Conservation (phyloP, 2,329 filamentous ascomycete species). For the Corynespora cassiicola region DNA sequence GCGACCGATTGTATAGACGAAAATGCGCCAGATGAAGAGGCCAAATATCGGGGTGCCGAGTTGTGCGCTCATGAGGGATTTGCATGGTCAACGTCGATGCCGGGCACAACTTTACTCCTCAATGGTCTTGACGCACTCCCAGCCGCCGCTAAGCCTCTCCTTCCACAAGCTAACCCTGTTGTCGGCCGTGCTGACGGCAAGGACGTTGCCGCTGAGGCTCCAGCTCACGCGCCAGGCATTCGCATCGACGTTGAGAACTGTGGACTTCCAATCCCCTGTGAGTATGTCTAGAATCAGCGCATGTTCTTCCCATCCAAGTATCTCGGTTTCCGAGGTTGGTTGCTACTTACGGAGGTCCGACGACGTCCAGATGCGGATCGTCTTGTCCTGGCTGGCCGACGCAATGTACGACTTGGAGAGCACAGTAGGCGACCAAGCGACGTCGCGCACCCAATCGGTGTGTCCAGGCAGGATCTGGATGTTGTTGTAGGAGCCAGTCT, state of each 20-base stretch:
- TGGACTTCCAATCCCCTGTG: conserved; percentile 78
- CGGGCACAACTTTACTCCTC: conserved; percentile 68
- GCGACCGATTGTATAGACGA: no score
- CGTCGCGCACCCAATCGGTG: conserved; percentile 95
- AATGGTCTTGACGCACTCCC: conserved; percentile 97
- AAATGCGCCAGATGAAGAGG: no score
- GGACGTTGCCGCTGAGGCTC: conserved; percentile 94
- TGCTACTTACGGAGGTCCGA: conserved; percentile 43
- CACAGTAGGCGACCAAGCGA: conserved; percentile 95
- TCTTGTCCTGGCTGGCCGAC: conserved; percentile 94
- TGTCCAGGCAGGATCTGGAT: conserved; percentile 73
- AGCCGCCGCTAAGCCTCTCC: conserved; percentile 94
- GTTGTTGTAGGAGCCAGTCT: conserved; percentile 60
- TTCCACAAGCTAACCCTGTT: conserved; percentile 99
- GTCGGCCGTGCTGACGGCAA: conserved; percentile 91
- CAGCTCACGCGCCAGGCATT: conserved; percentile 97
- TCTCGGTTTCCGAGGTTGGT: no score
- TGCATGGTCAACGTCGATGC: conserved; percentile 2
- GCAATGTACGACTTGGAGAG: conserved; percentile 97
- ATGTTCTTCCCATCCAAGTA: conserved; percentile 2
- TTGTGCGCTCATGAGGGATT: no score
- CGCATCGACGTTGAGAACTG: conserved; percentile 85
- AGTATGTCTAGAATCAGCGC: conserved; percentile 58
- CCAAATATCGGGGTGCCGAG: no score
- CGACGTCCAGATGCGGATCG: conserved; percentile 92